Percentiles rank a stretch among this genome's conserved stretches.
Conservation (phyloP, 768 basidiomycete genomes). For the Mrakia frigida region DNA sequence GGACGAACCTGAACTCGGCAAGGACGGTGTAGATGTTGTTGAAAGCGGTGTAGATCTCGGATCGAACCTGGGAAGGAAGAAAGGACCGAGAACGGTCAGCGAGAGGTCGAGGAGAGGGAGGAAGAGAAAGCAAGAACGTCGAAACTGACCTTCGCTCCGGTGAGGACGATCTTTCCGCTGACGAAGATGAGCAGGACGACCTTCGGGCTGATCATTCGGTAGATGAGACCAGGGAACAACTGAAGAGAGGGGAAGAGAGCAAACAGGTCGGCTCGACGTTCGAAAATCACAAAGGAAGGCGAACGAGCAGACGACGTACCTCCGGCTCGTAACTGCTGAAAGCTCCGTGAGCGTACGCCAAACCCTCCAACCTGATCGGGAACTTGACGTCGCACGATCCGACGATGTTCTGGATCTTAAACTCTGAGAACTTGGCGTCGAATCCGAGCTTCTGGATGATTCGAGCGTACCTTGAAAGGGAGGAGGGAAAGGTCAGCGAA, state of each 20-base stretch:
- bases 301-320: constrained; percentile 51
- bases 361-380: constrained; percentile 92
- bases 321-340: constrained; percentile 98
- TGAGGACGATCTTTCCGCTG: constrained; percentile 97
- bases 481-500: not conserved
- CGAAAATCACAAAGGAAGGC: not conserved
- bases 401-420: constrained; percentile 99
- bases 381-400: constrained; percentile 98
- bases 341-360: constrained; percentile 95
- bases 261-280: not conserved
- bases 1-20: constrained; percentile 66
- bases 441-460: constrained; percentile 99
- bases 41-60: constrained; percentile 99
- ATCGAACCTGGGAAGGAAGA: constrained; percentile 64
- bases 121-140: constrained; percentile 31
- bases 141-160: constrained; percentile 86
- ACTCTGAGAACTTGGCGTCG: constrained; percentile 98
- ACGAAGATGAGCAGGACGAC: constrained; percentile 98
- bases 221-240: constrained; percentile 98
- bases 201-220: constrained; percentile 99
- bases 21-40: constrained; percentile 98
- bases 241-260: constrained; percentile 41
- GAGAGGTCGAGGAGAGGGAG: not conserved
- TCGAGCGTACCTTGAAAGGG: constrained; percentile 65
- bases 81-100: constrained; percentile 35